These are phyloP conservation scores for Neurospora cerealis DNA, from an alignment of 495 filamentous ascomycete species.

Conservation along the genomic window DNA sequence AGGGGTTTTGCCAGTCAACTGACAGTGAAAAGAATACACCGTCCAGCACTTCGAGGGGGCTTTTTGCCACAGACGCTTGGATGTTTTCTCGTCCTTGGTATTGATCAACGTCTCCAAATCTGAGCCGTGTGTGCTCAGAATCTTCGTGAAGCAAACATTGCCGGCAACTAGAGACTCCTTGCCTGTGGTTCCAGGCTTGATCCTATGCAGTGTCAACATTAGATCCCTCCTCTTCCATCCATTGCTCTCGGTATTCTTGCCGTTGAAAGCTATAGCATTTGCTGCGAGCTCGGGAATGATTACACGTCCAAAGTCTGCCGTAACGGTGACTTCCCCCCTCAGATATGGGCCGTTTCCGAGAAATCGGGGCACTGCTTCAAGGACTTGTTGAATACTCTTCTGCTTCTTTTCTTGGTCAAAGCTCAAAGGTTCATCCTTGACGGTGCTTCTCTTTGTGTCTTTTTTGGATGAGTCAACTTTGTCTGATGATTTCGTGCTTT, in stretches of 20 bases:
- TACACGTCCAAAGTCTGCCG: conserved; percentile 34
- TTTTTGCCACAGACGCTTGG: conserved; percentile 15
- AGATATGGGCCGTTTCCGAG: conserved; percentile 6
- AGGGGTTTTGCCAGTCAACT: conserved; percentile 1
- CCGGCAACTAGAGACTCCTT: not conserved
- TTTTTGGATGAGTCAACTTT: not conserved
- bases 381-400: not conserved
- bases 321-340: conserved; percentile 26
- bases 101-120: conserved; percentile 29
- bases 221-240: conserved; percentile 14
- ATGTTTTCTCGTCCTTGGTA: conserved; percentile 7
- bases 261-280: conserved; percentile 12
- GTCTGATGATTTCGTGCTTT: not conserved
- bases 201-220: not conserved
- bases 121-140: conserved; percentile 24
- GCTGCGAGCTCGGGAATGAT: conserved; percentile 16
- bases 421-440: not conserved
- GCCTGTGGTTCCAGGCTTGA: not conserved
- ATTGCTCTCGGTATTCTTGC: not conserved
- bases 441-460: too few species aligned
- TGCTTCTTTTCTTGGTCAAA: not conserved
- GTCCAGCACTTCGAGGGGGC: conserved; percentile 14
- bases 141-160: conserved; percentile 29
- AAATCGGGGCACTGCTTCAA: conserved; percentile 4
- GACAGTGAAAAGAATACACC: conserved; percentile 44